Percentiles rank a stretch among this genome's conserved stretches.
phyloP scores from a whole-genome alignment of 768 basidiomycete genomes.

The Auriscalpium orientale region DNA sequence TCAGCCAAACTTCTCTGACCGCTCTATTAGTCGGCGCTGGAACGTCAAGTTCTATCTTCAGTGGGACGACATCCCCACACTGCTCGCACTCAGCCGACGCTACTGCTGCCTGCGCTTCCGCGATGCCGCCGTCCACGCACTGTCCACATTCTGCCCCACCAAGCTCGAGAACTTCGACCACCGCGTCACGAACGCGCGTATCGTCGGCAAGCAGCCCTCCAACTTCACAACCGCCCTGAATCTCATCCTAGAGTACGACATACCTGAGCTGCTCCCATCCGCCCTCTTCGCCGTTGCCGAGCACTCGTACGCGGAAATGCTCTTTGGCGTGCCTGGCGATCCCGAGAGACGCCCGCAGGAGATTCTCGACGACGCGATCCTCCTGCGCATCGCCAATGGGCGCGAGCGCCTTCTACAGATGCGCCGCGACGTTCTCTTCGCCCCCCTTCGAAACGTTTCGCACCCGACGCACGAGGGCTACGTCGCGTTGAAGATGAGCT shows the following conservation, averaged over 20 bases:
- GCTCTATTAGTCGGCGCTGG: too few species aligned
- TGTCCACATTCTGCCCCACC: neutral
- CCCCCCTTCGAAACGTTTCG: neutral
- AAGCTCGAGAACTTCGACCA: neutral
- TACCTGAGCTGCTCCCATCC: neutral
- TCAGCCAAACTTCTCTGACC: too few species aligned
- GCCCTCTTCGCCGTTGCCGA: neutral
- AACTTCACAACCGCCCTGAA: neutral
- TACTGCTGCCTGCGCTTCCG: neutral
- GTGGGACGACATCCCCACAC: neutral
- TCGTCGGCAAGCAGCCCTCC: neutral
- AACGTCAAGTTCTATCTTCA: neutral
- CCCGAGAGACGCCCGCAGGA: neutral
- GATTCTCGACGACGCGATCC: neutral
- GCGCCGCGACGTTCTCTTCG: neutral
- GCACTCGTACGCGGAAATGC: neutral
- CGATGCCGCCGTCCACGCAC: neutral
- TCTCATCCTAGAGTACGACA: neutral
- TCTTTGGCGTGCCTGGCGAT: neutral
- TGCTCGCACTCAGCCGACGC: neutral
- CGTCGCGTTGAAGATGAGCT: neutral
- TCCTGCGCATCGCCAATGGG: neutral
- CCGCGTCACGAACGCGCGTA: neutral
- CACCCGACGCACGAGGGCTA: neutral
- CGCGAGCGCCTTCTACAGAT: neutral